phyloP scores from a whole-genome alignment of 176 grass and related monocot genomes.

The Avena atlantica region DNA sequence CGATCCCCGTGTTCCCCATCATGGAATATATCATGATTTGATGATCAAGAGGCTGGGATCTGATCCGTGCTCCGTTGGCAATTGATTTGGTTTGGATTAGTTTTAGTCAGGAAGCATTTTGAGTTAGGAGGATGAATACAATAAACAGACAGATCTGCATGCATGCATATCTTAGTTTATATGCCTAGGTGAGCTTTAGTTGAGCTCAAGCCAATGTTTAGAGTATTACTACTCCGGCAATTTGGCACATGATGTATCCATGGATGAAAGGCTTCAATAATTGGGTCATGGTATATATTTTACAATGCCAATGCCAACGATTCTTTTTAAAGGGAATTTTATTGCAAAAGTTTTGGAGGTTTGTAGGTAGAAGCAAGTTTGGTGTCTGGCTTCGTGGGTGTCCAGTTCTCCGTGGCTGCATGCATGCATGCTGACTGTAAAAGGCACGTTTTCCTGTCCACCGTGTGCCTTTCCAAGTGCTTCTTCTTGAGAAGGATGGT shows the following conservation, averaged over 20 bases:
- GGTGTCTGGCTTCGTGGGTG: background rate
- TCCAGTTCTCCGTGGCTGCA: background rate
- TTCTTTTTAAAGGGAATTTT: too few species aligned
- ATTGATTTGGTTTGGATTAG: slow-evolving; percentile 7
- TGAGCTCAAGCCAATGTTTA: background rate
- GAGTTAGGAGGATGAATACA: background rate
- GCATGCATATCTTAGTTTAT: slow-evolving; percentile 38
- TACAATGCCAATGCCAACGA: background rate
- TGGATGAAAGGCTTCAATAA: slow-evolving; percentile 49
- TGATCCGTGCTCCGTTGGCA: background rate
- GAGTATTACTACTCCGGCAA: background rate
- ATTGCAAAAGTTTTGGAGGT: background rate
- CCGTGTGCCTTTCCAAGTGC: background rate
- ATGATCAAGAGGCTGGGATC: slow-evolving; percentile 43
- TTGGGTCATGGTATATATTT: slow-evolving; percentile 19
- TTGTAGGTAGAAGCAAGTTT: background rate
- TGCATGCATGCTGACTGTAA: slow-evolving; percentile 27
- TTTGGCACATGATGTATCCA: slow-evolving; percentile 27
- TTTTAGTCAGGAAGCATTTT: slow-evolving; percentile 24
- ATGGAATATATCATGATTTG: slow-evolving; percentile 18
- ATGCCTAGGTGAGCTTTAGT: slow-evolving; percentile 18
- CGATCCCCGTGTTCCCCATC: background rate
- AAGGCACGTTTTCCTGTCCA: slow-evolving; percentile 24
- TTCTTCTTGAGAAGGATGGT: slow-evolving; percentile 7
- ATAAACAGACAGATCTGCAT: background rate